Evolutionary conservation across 805 yeast species (phyloP).

Genomic region (Diddensiella santjacobensis): DNA sequence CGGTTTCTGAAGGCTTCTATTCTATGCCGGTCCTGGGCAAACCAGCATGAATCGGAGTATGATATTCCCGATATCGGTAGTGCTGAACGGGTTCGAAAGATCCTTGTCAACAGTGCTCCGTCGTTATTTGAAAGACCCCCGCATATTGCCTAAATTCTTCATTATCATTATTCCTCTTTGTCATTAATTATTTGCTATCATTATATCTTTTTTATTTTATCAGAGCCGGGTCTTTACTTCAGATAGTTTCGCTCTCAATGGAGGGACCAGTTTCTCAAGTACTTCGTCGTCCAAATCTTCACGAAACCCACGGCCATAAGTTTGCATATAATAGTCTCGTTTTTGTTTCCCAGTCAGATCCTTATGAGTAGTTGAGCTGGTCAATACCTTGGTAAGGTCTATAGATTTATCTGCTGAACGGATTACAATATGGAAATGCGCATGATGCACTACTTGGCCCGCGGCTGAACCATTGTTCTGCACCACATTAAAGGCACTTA

Average conservation of each 20-base stretch:
- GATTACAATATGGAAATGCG: conserved; percentile 90
- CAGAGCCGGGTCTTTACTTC: neutral
- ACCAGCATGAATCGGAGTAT: conserved; percentile 12
- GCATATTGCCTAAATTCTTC: neutral
- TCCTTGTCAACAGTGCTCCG: too few relatives aligned
- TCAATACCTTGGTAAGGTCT: neutral
- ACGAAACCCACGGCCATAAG: conserved; percentile 34
- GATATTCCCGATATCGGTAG: too few relatives aligned
- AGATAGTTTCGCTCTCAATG: conserved; percentile 2
- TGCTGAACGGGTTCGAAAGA: too few relatives aligned
- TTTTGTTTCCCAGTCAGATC: conserved; percentile 3
- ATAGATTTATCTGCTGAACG: conserved; percentile 35
- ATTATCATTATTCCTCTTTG: conserved; percentile 1
- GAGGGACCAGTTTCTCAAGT: conserved; percentile 15
- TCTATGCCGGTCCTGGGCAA: conserved; percentile 35
- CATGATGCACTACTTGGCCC: conserved; percentile 89
- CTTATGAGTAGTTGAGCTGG: neutral
- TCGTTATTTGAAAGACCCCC: neutral
- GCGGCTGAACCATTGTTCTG: conserved; percentile 74
- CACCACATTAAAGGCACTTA: conserved; percentile 33
- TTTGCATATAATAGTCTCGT: conserved; percentile 25
- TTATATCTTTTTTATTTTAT: neutral
- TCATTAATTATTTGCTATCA: neutral
- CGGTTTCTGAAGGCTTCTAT: conserved; percentile 67
- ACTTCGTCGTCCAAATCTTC: conserved; percentile 31